A percentile compares a stretch with the other conserved stretches of the same genome.
Conservation (phyloP, 306 rosid species). For the Castanea crenata region DNA sequence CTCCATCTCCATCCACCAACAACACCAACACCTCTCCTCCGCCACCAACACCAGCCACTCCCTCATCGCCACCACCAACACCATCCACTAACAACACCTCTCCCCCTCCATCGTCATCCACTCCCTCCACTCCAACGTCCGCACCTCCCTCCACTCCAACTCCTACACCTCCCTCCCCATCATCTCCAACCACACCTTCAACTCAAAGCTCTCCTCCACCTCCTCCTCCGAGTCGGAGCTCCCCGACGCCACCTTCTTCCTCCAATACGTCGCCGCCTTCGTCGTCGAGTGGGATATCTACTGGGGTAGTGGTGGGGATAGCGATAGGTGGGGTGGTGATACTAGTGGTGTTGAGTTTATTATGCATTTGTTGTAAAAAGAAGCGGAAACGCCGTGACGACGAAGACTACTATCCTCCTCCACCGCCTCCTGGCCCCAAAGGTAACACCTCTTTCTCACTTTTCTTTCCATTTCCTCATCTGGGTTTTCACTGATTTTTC, state of each 20-base stretch:
- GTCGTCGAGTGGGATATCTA: constrained; percentile 35
- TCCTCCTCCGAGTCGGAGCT: constrained; percentile 18
- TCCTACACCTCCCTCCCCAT: constrained; percentile 16
- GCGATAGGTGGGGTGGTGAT: constrained; percentile 69
- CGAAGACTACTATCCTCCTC: constrained; percentile 52
- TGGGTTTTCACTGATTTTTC: no score
- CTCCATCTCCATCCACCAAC: constrained; percentile 32
- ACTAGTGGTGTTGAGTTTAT: constrained; percentile 49
- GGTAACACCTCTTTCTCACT: constrained; percentile 37
- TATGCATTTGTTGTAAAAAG: constrained; percentile 68
- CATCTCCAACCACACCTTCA: constrained; percentile 40
- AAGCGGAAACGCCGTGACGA: constrained; percentile 66
- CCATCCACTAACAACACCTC: neutral
- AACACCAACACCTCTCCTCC: constrained; percentile 30
- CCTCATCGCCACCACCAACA: constrained; percentile 28
- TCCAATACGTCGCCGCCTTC: constrained; percentile 19
- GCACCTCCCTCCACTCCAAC: neutral
- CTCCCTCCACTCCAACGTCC: constrained; percentile 4
- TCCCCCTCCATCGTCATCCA: neutral
- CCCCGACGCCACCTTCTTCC: neutral
- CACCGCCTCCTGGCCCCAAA: constrained; percentile 53
- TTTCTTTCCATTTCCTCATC: neutral
- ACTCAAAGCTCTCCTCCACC: constrained; percentile 24
- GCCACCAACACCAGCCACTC: constrained; percentile 28
- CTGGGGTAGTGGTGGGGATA: constrained; percentile 64